Evolutionary conservation across 164 flowering plant genomes (phyloP), one percentile per base, ranked within the genome.

Genomic region (Cinnamomum micranthum): DNA sequence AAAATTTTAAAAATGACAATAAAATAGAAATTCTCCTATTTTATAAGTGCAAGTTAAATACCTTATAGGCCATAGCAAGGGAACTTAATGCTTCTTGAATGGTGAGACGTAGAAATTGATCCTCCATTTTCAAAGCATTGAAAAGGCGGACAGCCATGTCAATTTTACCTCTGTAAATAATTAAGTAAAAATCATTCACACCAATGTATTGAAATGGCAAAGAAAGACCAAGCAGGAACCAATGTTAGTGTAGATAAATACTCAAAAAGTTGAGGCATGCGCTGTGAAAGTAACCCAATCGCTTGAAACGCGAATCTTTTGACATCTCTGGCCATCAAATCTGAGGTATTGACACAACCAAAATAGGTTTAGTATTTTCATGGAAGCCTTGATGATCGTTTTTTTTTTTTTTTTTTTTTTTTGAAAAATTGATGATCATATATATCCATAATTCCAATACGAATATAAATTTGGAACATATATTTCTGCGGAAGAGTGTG

Each of bases 191-290:
- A 50, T 50, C 15, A 70, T 51, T 70, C 62, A 52, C n/a, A 41
- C 17, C 55, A 20, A 41, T 17, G 19, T 47, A 22, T 24, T 9
- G 9, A 22, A 22, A 64, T 17, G 19, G 3, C n/a, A 64, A 64
- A 11, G 12, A 64, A 22, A 64, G 6, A 20, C 14, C 67, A 22
- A 64, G 67, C 12, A 22, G 67, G 25, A 17, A 24, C 24, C 67
- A 22, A 22, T 67, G 68, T 1, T 14, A 67, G 50, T 17, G 27
- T 6, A 67, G 67, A 28, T 20, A 27, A 10, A 65, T 73, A 91
- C 99, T 96, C 91, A 84, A 93, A 95, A 81, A 93, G 96, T 70
- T 91, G 88, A 77, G 99, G 99, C 91, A 95, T 84, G 55, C 99
- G 97, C 80, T 90, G 87, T 62, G 97, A 88, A 84, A 95, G 92